A percentile compares a stretch with the other conserved stretches of the same genome.
Evolutionary conservation across 768 basidiomycete genomes (phyloP).

Genomic region (Kwoniella pini): DNA sequence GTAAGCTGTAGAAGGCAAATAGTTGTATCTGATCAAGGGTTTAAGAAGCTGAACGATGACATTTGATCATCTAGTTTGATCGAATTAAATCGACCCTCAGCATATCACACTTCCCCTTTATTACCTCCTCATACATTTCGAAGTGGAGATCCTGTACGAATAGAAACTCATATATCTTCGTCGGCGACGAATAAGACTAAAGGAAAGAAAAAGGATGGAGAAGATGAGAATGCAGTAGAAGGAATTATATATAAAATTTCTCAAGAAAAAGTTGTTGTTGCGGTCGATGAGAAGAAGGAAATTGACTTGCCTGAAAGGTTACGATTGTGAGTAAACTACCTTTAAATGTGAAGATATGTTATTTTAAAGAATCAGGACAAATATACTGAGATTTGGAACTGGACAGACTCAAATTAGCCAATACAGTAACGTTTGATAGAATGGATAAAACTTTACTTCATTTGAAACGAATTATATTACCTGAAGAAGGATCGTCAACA

Average conservation of each 20-base stretch:
- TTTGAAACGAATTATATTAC: conserved; percentile 60
- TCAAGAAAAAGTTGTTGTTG: conserved; percentile 74
- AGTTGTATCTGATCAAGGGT: background rate
- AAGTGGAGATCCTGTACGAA: conserved; percentile 82
- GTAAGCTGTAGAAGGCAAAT: conserved; percentile 56
- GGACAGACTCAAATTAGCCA: conserved; percentile 74
- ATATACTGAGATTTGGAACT: background rate
- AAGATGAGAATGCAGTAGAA: conserved; percentile 60
- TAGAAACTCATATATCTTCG: conserved; percentile 66
- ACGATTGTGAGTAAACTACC: conserved; percentile 59
- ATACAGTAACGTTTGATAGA: conserved; percentile 86
- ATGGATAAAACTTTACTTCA: conserved; percentile 82
- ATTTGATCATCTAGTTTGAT: conserved; percentile 63
- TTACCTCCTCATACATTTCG: conserved; percentile 88
- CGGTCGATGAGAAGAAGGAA: conserved; percentile 65
- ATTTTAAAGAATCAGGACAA: no score
- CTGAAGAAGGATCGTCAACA: conserved; percentile 21
- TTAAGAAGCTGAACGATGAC: background rate
- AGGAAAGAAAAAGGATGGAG: conserved; percentile 55
- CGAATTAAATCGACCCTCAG: conserved; percentile 78
- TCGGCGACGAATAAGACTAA: conserved; percentile 15
- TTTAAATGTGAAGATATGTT: no score
- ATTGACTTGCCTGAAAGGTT: conserved; percentile 82
- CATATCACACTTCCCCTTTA: conserved; percentile 68
- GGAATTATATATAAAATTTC: conserved; percentile 86